Conservation (phyloP, 2,329 filamentous ascomycete genomes). For the Aspergillus ruber region DNA sequence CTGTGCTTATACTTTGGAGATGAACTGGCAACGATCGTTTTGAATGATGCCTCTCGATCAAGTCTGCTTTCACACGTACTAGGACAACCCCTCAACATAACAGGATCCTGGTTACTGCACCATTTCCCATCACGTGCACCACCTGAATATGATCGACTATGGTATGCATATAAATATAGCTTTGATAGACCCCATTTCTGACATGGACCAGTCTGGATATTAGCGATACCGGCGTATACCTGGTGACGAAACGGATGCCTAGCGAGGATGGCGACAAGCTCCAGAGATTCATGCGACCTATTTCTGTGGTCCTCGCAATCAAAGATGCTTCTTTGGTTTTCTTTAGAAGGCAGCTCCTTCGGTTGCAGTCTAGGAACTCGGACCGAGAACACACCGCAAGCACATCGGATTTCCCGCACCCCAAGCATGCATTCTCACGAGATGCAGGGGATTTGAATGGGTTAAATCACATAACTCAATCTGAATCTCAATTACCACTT, state of each 20-base stretch:
- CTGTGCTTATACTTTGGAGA: conserved; percentile 26
- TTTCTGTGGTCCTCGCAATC: conserved; percentile 26
- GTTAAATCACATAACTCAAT: conserved; percentile 11
- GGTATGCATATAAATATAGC: conserved; percentile 40
- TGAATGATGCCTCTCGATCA: conserved; percentile 38
- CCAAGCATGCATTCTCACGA: conserved; percentile 8
- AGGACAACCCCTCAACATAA: conserved; percentile 46
- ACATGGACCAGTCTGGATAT: conserved; percentile 22
- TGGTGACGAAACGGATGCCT: conserved; percentile 21
- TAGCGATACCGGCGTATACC: conserved; percentile 17
- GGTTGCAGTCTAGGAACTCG: conserved; percentile 12
- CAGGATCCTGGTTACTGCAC: conserved; percentile 55
- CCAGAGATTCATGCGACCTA: conserved; percentile 23
- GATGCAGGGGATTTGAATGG: conserved; percentile 11
- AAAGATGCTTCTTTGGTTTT: conserved; percentile 28
- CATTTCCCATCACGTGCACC: conserved; percentile 55
- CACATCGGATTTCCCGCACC: conserved; percentile 9
- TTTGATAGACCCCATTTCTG: conserved; percentile 3
- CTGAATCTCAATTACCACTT: conserved; percentile 12
- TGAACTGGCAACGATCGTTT: conserved; percentile 42
- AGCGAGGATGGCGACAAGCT: conserved; percentile 25
- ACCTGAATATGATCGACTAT: conserved; percentile 53
- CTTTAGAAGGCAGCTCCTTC: conserved; percentile 21
- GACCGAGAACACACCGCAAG: conserved; percentile 8
- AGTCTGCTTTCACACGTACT: conserved; percentile 39